phyloP scores from a whole-genome alignment of 345 rosid genomes.

The Arabis hirsuta region DNA sequence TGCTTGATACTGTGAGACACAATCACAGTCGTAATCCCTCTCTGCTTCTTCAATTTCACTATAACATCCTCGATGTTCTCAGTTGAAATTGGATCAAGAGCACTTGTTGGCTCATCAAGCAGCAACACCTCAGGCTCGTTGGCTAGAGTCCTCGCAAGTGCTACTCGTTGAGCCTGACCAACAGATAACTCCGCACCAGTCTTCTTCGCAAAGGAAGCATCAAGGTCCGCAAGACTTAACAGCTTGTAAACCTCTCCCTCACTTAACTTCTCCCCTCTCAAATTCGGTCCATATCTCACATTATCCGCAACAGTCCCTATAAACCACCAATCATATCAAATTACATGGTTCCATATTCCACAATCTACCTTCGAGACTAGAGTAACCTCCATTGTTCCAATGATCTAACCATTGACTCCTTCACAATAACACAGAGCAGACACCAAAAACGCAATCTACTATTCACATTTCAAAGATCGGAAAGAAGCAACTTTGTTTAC shows the following conservation, averaged over 20 bases:
- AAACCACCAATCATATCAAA: not conserved
- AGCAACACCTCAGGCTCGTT: constrained; percentile 86
- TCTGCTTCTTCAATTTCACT: constrained; percentile 74
- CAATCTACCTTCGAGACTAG: not conserved
- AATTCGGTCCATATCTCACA: constrained; percentile 74
- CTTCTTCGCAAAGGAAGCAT: constrained; percentile 59
- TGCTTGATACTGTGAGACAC: constrained; percentile 94
- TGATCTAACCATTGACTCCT: not conserved
- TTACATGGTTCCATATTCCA: constrained; percentile 7
- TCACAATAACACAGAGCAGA: too few relatives aligned
- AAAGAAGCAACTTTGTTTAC: constrained; percentile 38
- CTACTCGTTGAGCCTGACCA: constrained; percentile 94
- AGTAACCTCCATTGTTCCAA: not conserved
- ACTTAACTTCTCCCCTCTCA: constrained; percentile 67
- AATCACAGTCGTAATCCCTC: constrained; percentile 63
- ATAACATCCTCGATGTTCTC: constrained; percentile 85
- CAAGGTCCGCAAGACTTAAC: constrained; percentile 75
- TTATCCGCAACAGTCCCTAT: constrained; percentile 86
- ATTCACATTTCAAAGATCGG: not conserved
- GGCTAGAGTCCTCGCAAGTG: constrained; percentile 89
- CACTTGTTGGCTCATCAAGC: constrained; percentile 87
- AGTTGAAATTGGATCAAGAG: constrained; percentile 81
- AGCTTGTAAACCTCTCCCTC: constrained; percentile 62
- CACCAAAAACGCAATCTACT: constrained; percentile 1
- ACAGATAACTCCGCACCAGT: constrained; percentile 69